These are phyloP conservation scores for Daldinia sp. DNA, from an alignment of 2,329 filamentous ascomycete species.

Conservation along the genomic window DNA sequence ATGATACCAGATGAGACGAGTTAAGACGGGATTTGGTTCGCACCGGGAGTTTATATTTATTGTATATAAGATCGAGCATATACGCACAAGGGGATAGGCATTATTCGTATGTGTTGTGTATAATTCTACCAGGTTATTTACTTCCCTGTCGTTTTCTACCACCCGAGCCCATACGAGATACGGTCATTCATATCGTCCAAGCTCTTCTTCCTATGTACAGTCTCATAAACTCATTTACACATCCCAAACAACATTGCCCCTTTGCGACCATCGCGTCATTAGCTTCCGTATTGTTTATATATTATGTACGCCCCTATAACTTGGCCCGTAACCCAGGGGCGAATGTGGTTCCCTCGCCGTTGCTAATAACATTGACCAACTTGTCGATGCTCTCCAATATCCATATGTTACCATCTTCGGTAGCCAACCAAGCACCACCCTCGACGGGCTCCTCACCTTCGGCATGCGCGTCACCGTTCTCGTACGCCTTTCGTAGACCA, in stretches of 20 bases:
- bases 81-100: not conserved
- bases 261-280: not conserved
- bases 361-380: slow-evolving; percentile 58
- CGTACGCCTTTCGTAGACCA: slow-evolving; percentile 77
- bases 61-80: slow-evolving; percentile 20
- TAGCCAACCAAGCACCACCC: slow-evolving; percentile 67
- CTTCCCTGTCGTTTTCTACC: too few species aligned
- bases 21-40: slow-evolving; percentile 1
- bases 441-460: slow-evolving; percentile 57
- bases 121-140: not conserved
- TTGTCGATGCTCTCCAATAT: slow-evolving; percentile 67
- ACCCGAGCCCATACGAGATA: not conserved
- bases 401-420: slow-evolving; percentile 72
- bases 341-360: slow-evolving; percentile 60
- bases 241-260: not conserved
- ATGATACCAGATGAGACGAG: not conserved
- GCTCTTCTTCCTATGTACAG: not conserved
- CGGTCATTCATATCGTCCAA: too few species aligned
- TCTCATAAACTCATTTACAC: not conserved
- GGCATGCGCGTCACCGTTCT: slow-evolving; percentile 66
- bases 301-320: slow-evolving; percentile 37
- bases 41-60: not conserved
- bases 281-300: slow-evolving; percentile 37
- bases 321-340: slow-evolving; percentile 59
- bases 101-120: not conserved